phyloP scores from a whole-genome alignment of 768 basidiomycete species.

The Amanita phalloides region DNA sequence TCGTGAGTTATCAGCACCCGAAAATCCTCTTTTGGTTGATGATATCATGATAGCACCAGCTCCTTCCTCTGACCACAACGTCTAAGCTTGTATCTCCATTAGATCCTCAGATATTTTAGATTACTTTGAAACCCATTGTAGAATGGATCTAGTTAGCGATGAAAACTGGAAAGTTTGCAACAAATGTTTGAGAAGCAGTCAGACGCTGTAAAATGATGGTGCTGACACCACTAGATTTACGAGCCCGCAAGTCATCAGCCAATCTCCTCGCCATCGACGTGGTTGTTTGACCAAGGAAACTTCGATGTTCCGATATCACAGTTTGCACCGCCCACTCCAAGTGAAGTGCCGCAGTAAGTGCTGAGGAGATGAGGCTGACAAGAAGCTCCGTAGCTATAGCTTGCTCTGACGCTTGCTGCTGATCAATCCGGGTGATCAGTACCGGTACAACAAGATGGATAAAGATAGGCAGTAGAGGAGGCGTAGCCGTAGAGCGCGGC shows the following conservation, averaged over 20 bases:
- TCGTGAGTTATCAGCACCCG: slow-evolving; percentile 38
- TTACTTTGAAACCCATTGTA: slow-evolving; percentile 9
- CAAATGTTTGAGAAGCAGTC: slow-evolving; percentile 50
- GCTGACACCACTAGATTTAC: slow-evolving; percentile 39
- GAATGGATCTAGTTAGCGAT: slow-evolving; percentile 25
- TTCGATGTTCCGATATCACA: slow-evolving; percentile 35
- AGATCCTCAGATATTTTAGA: slow-evolving; percentile 2
- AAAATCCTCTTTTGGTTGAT: background rate
- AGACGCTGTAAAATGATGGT: slow-evolving; percentile 47
- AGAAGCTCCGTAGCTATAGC: slow-evolving; percentile 51
- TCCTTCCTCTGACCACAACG: slow-evolving; percentile 10
- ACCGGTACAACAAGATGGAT: slow-evolving; percentile 56
- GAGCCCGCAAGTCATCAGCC: slow-evolving; percentile 47
- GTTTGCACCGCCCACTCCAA: slow-evolving; percentile 58
- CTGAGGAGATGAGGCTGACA: slow-evolving; percentile 52
- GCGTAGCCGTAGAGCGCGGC: slow-evolving; percentile 38
- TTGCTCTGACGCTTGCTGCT: slow-evolving; percentile 40
- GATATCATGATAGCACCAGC: background rate
- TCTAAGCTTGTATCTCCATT: slow-evolving; percentile 1
- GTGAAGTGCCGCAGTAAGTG: slow-evolving; percentile 57
- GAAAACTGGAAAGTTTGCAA: slow-evolving; percentile 68
- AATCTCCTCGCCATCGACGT: slow-evolving; percentile 54
- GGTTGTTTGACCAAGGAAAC: slow-evolving; percentile 52
- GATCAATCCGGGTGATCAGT: slow-evolving; percentile 47
- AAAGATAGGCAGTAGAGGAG: slow-evolving; percentile 68